phyloP scores from a whole-genome alignment of 148 eudicot species.

The Silene conica region DNA sequence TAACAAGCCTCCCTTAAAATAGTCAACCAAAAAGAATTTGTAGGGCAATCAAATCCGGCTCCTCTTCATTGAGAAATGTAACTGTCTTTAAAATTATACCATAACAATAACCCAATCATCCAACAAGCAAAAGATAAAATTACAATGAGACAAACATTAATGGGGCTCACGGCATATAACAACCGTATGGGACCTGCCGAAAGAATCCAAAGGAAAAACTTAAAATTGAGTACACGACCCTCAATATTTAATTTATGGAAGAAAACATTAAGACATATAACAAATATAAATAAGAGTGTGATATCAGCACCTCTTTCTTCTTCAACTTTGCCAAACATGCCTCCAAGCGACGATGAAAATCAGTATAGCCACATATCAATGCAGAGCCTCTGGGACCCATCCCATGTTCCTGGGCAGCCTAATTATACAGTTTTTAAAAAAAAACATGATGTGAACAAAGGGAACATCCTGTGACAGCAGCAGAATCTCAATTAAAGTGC shows the following conservation, averaged over 20 bases:
- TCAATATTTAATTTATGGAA: not conserved
- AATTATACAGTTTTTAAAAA: slow-evolving; percentile 5
- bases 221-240: not conserved
- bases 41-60: not conserved
- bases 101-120: no score
- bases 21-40: not conserved
- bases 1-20: not conserved
- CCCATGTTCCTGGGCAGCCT: slow-evolving; percentile 83
- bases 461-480: not conserved
- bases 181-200: no score
- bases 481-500: not conserved
- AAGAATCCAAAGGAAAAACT: not conserved
- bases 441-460: slow-evolving; percentile 1
- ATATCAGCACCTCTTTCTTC: slow-evolving; percentile 74
- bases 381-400: slow-evolving; percentile 99
- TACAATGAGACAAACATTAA: no score
- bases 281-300: slow-evolving; percentile 5
- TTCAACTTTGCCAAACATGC: slow-evolving; percentile 70
- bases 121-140: no score
- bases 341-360: slow-evolving; percentile 74
- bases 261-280: not conserved
- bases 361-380: slow-evolving; percentile 89
- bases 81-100: not conserved
- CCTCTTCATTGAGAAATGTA: not conserved
- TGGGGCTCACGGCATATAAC: no score